Base-by-base conservation (phyloP, 2,329 filamentous ascomycete species). In the Neoarthrinium moseri region DNA sequence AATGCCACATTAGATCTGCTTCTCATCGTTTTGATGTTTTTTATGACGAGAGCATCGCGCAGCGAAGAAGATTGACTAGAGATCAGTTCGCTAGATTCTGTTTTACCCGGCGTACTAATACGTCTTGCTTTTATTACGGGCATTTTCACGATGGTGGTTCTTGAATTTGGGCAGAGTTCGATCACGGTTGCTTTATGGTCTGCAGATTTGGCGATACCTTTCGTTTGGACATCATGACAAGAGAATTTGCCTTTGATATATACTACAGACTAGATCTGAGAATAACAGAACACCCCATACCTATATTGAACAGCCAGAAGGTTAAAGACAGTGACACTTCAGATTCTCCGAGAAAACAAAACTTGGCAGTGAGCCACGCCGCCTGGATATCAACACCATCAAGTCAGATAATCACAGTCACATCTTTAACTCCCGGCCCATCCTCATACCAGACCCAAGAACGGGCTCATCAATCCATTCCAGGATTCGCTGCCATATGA, bases 401-500 rank as follows among this genome's bases (percentile, higher is more conserved):
- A n/a, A n/a, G n/a, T n/a, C n/a, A n/a, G n/a, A n/a, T n/a, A n/a
- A n/a, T n/a, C n/a, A n/a, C n/a, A 29, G 17, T 45, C 24, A 45
- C 29, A 45, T 45, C 33, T 44, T 35, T 7, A 43, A 26, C 6
- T 36, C 21, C 15, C 46, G 46, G 7, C 35, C 38, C n/a, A 33
- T 33, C 45, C 23, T 48, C 43, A 22, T 52, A 45, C 33, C 40
- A 6, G 23, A 50, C 24, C 49, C 50, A 47, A 24, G 12, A 3
- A 12, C 12, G 4, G 50, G 44, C 26, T 54, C 53, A 6, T 41
- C 33, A 11, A 50, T 56, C 63, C 63, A 65, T 6, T 57, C 51
- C 30, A 68, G 34, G 11, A 69, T 59, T 17, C 67, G 60, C 34
- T 48, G 50, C 68, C 67, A 71, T 7, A 71, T 57, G 45, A 61